Evolutionary conservation across 1,284 basidiomycete species (phyloP), one percentile per base, ranked within the genome.

Genomic region (Wolfiporia cocos): DNA sequence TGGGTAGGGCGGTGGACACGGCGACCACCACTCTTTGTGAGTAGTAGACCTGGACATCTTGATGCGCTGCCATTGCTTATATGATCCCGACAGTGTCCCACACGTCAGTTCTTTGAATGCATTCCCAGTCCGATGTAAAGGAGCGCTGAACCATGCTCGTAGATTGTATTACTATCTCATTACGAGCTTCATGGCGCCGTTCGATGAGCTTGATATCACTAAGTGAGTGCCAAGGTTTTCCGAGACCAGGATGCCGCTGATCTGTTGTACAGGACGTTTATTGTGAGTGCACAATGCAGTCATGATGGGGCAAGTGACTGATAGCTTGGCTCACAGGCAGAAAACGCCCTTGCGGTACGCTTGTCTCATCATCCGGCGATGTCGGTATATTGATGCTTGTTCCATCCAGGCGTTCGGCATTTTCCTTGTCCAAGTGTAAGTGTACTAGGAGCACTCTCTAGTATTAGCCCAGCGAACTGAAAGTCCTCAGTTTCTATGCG

Each of bases 141-240:
- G 17, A 26, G 26, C 17, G 31, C 34, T 4, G 11, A 37, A 4
- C n/a, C 36, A 6, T 18, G 23, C 12, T 14, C 9, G 12, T 33
- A 56, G 55, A 21, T 42, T 65, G 41, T 69, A 68, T 49, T 57
- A 58, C 43, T 69, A 65, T 47, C 47, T 69, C 21, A 64, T 69
- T 21, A 58, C 52, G 24, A 48, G 61, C 43, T 69, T 67, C 40
- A 44, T 61, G 37, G 53, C 52, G 19, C 49, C 56, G 12, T 53
- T 68, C 36, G 51, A 58, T 0, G 37, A 54, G 17, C 48, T 70
- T 22, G 47, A 55, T 15, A 63, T 63, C 3, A 63, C 65, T n/a
- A 57, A 50, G 68, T 69, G 47, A 51, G 62, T 42, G 7, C 21
- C 3, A 5, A 24, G 21, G 11, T n/a, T 41, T 6, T 3, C 2